Evolutionary conservation across 345 rosid species (phyloP), one percentile per base, ranked within the genome.

Genomic region (Acer saccharum): DNA sequence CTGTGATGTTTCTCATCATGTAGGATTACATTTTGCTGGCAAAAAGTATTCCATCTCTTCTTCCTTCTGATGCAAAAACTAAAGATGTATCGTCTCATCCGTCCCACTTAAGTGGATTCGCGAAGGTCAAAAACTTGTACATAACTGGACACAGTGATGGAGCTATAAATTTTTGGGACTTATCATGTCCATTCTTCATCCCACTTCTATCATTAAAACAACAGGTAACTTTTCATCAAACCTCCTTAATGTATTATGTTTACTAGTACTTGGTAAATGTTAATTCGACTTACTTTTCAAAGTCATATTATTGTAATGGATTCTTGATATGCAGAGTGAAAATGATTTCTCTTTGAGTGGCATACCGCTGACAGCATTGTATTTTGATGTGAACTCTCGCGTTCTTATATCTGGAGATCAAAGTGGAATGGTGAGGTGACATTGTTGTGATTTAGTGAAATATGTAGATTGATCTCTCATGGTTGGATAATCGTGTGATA

Each of bases 101-200:
- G 18, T 81, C 75, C 57, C 88, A 80, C 48, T 89, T 93, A 79
- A 84, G 80, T 70, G 98, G 98, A 65, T 90, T 93, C 81, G 46
- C 89, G 71, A 92, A 92, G 86, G 84, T 93, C 75, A 90, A 87
- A 78, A 89, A 95, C 81, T 80, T 95, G 81, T 90, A 85, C 83
- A 86, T 95, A 79, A 88, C 94, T 44, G 99, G 99, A 48, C 99
- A 93, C 71, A 84, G 88, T 72, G 92, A 93, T 83, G 99, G 99
- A 80, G 85, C 89, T 57, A 84, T 91, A 76, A 79, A 93, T 73
- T 89, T 95, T 69, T 95, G 98, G 99, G 97, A 95, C 82, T 81
- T 87, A 75, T 81, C 96, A 18, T 92, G 93, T 77, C 90, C 94
- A 55, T 75, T 92, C 77, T 83, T 80, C 44, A 71, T 90, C 81